These are phyloP conservation scores for Solanum dulcamara DNA, from an alignment of 257 asterid species.

Conservation along the genomic window DNA sequence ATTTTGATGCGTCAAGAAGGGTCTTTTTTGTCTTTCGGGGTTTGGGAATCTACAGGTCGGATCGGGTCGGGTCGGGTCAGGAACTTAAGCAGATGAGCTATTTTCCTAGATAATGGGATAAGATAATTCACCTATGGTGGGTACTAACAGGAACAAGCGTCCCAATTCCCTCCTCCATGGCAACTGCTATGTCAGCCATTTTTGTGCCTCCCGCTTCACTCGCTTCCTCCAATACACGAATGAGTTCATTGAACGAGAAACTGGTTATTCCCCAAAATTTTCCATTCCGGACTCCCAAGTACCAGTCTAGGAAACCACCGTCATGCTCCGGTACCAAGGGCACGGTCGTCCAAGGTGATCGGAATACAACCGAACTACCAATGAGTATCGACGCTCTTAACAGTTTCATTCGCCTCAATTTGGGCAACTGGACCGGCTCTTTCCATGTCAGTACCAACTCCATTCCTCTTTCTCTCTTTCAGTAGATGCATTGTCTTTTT, in stretches of 20 bases:
- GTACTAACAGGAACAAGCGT: not conserved
- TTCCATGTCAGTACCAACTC: conserved; percentile 41
- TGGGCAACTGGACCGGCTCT: conserved; percentile 79
- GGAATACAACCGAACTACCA: conserved; percentile 12
- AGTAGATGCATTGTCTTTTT: not conserved
- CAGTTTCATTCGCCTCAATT: conserved; percentile 61
- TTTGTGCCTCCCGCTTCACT: conserved; percentile 17
- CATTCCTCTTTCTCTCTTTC: not conserved
- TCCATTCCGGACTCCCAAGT: conserved; percentile 20
- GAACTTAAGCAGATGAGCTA: not conserved
- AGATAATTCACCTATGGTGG: not conserved
- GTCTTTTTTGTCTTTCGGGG: not conserved
- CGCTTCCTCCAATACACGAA: conserved; percentile 2
- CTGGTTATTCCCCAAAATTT: conserved; percentile 7
- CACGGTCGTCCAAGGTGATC: conserved; percentile 25
- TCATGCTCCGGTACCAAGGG: conserved; percentile 24
- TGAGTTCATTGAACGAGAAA: not conserved
- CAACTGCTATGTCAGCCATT: conserved; percentile 38
- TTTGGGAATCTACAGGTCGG: too few relatives aligned
- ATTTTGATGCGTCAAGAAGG: too few relatives aligned
- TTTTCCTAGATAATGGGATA: not conserved
- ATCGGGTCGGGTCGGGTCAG: not conserved
- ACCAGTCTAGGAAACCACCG: conserved; percentile 15
- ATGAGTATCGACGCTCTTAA: conserved; percentile 52
- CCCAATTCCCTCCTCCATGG: conserved; percentile 42